Conservation (phyloP, 2,329 filamentous ascomycete species). For the Pseudocercospora fuligena region DNA sequence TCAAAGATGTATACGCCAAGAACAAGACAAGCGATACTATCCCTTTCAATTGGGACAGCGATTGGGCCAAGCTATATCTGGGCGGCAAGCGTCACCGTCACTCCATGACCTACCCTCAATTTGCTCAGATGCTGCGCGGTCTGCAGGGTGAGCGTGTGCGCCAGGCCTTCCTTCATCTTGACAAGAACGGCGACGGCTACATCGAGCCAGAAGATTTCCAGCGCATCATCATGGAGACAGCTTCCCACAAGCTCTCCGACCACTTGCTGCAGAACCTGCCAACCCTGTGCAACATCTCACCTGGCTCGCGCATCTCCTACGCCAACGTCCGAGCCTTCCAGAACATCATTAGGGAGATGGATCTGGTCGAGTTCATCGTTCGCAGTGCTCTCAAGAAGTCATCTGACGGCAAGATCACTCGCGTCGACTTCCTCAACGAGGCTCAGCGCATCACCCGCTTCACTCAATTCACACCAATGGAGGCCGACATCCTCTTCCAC, state of each 20-base stretch:
- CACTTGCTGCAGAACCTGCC: slow-evolving; percentile 89
- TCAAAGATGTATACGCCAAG: slow-evolving; percentile 81
- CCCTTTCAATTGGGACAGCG: slow-evolving; percentile 95
- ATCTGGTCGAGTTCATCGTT: slow-evolving; percentile 91
- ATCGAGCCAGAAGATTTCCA: slow-evolving; percentile 96
- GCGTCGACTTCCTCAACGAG: slow-evolving; percentile 92
- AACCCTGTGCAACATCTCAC: slow-evolving; percentile 92
- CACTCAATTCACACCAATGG: slow-evolving; percentile 96
- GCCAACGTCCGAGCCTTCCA: slow-evolving; percentile 97
- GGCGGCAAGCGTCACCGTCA: slow-evolving; percentile 87
- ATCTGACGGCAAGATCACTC: slow-evolving; percentile 87
- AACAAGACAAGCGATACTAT: slow-evolving; percentile 86
- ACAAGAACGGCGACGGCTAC: slow-evolving; percentile 90
- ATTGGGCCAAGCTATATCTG: slow-evolving; percentile 95
- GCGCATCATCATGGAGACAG: slow-evolving; percentile 91
- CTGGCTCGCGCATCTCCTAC: slow-evolving; percentile 92
- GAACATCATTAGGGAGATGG: slow-evolving; percentile 98
- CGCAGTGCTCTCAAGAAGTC: slow-evolving; percentile 84
- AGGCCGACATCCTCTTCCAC: slow-evolving; percentile 97
- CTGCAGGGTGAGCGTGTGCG: slow-evolving; percentile 94
- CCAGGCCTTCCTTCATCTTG: slow-evolving; percentile 91
- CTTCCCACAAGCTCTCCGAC: slow-evolving; percentile 95
- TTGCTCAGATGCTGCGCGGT: slow-evolving; percentile 96
- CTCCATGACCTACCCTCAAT: slow-evolving; percentile 92
- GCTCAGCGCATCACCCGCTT: slow-evolving; percentile 89